phyloP scores from a whole-genome alignment of 305 asterid genomes.

The Fraxinus paxiana region DNA sequence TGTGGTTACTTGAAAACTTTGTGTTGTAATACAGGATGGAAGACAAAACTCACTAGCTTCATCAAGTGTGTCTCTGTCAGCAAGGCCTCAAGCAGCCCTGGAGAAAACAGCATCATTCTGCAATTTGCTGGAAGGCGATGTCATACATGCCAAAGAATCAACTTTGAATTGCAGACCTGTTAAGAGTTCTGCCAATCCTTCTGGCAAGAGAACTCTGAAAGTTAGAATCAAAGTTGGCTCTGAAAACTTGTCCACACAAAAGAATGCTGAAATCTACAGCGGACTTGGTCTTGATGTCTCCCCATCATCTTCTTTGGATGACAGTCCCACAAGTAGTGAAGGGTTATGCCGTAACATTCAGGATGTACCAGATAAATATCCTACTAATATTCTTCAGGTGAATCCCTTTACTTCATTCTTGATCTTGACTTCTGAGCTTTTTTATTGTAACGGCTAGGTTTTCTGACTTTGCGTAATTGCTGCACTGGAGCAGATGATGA shows the following conservation, averaged over 20 bases:
- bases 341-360: constrained; percentile 39
- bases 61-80: constrained; percentile 51
- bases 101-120: constrained; percentile 39
- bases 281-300: constrained; percentile 92
- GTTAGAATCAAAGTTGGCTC: constrained; percentile 76
- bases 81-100: constrained; percentile 44
- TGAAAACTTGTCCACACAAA: constrained; percentile 59
- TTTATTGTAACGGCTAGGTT: constrained; percentile 1
- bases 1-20: constrained; percentile 28
- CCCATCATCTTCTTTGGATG: constrained; percentile 80
- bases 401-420: constrained; percentile 24
- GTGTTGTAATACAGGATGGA: constrained; percentile 56
- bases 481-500: constrained; percentile 66
- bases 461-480: constrained; percentile 12
- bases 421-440: constrained; percentile 13
- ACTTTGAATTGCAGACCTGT: constrained; percentile 40
- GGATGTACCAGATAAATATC: constrained; percentile 59
- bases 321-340: constrained; percentile 55
- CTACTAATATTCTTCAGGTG: constrained; percentile 90
- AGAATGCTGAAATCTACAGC: constrained; percentile 78
- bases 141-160: constrained; percentile 42
- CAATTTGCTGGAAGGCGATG: constrained; percentile 37
- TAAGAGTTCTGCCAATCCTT: constrained; percentile 39
- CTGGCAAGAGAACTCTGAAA: constrained; percentile 69
- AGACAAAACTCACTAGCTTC: constrained; percentile 49